These are phyloP conservation scores for Tausonia pullulans DNA, from an alignment of 1,284 basidiomycete species.

Conservation along the genomic window DNA sequence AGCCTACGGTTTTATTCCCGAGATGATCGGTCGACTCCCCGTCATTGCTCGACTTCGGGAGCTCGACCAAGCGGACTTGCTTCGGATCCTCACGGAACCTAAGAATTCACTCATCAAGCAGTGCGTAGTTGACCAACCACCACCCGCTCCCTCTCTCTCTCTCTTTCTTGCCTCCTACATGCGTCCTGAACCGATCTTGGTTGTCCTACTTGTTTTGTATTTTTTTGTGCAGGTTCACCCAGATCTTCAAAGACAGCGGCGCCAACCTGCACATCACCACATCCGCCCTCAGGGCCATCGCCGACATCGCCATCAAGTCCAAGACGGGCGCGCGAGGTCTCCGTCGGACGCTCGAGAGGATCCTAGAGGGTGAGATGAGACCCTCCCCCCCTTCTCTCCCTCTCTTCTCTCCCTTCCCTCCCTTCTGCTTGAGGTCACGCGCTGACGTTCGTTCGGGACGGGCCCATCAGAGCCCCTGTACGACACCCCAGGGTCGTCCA, in stretches of 20 bases:
- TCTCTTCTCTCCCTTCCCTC: conserved; percentile 32
- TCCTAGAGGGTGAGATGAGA: too few relatives aligned
- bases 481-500: conserved; percentile 54
- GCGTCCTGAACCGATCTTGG: conserved; percentile 43
- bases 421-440: conserved; percentile 42
- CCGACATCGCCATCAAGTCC: conserved; percentile 59
- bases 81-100: conserved; percentile 84
- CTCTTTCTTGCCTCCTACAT: neutral
- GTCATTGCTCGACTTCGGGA: conserved; percentile 72
- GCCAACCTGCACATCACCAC: conserved; percentile 35
- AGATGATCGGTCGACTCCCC: conserved; percentile 55
- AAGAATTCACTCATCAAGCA: conserved; percentile 81
- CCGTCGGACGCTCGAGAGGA: conserved; percentile 17
- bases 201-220: conserved; percentile 47
- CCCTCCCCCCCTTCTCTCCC: neutral
- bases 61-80: conserved; percentile 59
- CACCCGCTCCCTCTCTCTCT: neutral
- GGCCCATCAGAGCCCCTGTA: conserved; percentile 61
- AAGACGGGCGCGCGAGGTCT: conserved; percentile 84
- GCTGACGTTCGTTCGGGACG: neutral
- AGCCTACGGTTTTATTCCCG: conserved; percentile 86
- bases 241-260: conserved; percentile 24
- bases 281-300: conserved; percentile 48
- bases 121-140: conserved; percentile 29
- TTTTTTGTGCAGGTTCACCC: conserved; percentile 62